phyloP scores from a whole-genome alignment of 352 stramenopile species.

The Globisporangium rhizosaccharum region DNA sequence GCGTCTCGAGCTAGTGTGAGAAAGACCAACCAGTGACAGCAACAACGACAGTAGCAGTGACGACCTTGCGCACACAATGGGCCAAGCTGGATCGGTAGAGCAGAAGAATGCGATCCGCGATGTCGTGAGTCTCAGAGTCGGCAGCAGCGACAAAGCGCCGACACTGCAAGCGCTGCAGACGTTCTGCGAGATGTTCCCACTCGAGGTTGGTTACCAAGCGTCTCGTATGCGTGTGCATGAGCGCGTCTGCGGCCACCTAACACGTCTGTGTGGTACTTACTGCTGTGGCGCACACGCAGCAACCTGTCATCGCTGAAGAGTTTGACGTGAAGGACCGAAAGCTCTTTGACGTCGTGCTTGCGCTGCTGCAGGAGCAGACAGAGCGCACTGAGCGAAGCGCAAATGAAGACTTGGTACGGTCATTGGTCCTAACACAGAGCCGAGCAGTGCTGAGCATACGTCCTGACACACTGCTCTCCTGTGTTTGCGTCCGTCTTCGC shows the following conservation, averaged over 20 bases:
- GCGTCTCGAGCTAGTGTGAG: too few species aligned
- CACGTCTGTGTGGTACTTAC: background rate
- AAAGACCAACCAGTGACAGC: too few species aligned
- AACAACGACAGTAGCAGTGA: too few species aligned
- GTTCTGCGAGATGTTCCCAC: conserved; percentile 73
- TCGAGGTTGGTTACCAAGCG: conserved; percentile 30
- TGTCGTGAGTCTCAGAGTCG: conserved; percentile 50
- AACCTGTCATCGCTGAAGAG: conserved; percentile 18
- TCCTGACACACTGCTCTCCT: background rate
- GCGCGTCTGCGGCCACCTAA: background rate
- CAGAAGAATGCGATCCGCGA: conserved; percentile 77
- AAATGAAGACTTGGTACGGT: conserved; percentile 45
- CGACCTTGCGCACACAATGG: conserved; percentile 29
- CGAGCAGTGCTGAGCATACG: background rate
- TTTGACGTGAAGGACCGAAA: conserved; percentile 74
- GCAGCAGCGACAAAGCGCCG: conserved; percentile 26
- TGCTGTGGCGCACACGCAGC: conserved; percentile 14
- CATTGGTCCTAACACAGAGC: background rate
- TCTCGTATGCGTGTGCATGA: background rate
- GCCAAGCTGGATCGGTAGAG: conserved; percentile 71
- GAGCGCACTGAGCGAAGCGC: conserved; percentile 45
- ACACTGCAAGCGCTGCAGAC: conserved; percentile 57
- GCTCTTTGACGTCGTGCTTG: conserved; percentile 69
- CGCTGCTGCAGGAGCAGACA: conserved; percentile 60
- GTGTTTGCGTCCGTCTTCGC: too few species aligned